Base-by-base conservation (phyloP, 2,329 filamentous ascomycete species). In the Reticulascus tulasneorum region DNA sequence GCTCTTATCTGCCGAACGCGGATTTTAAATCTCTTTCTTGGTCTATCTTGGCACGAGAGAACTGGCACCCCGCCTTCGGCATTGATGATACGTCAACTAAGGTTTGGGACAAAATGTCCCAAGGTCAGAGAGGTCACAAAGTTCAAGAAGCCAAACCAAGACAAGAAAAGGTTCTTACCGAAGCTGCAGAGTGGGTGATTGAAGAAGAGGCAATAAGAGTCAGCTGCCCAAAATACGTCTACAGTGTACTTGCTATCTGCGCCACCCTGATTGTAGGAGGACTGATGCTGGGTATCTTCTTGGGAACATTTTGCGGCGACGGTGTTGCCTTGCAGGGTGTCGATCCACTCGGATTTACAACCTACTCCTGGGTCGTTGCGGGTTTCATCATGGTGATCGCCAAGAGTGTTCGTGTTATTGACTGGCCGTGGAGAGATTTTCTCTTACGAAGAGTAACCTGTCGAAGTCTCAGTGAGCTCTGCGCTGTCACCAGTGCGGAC, bases 341-440 rank as follows among this genome's bases (percentile, higher is more conserved):
- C 3, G 55, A 59, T 32, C 56, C 56, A 5, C 58, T 54, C 44
- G 50, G 54, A 33, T 44, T 59, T 15, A 44, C 54, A 2, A 40
- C 37, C 16, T 58, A 49, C 38, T 26, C 33, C 15, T 59, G 54
- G 56, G 44, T 47, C 0, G 23, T 53, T 0, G 46, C 52, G 9
- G 54, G 43, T 5, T 54, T 58, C 21, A 7, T 54, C 15, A 23
- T 58, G 1, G 40, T 59, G 4, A 23, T 57, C 2, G 38, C 33
- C 23, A 57, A 58, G 42, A 44, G 33, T 27, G 24, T 51, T 12
- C 33, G 38, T 1, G 53, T 58, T 3, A 24, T 39, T 3, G 33
- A 46, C 4, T 59, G 56, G 56, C 19, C 45, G 1, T 59, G 56
- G 56, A 43, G 46, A 13, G 53, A 56, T 37, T 59, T 59, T 26